Evolutionary conservation across 2,329 filamentous ascomycete species (phyloP), one percentile per base, ranked within the genome.

Genomic region (Fusarium vanettenii): DNA sequence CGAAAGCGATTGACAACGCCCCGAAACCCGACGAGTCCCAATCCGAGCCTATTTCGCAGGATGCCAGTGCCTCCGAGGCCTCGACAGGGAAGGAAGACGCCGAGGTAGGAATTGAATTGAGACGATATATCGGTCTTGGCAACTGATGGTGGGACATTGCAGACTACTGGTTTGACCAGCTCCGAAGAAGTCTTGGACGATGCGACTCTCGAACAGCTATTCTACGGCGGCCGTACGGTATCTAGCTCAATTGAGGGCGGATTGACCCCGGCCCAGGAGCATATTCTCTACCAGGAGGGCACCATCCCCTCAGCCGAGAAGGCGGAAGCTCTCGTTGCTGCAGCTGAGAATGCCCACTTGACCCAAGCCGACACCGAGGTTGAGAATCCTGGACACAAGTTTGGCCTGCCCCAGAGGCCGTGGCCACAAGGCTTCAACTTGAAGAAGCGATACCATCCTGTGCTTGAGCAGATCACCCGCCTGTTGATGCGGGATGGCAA

Each of bases 401-500:
- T 95, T 79, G 91, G 90, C 5, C 85, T 94, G 72, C 95, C 95
- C 1, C 85, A 87, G 39, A 85, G 92, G 66, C 91, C 93, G 8
- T 86, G 95, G 62, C 89, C 92, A 11, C 88, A 89, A 64, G 79
- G 86, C 33, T 87, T 80, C 88, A 94, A 84, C 84, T 85, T 96
- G 78, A 93, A 95, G 83, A 88, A 94, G 81, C 91, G 97, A 79
- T 97, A 98, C 81, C 93, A 98, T 81, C 91, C 94, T 2, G 88
- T 98, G 9, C 87, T 98, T 57, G 87, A 93, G 75, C 97, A 98
- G 86, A 88, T 98, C 78, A 98, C 95, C 20, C 95, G 95, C 81
- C 87, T 98, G 77, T 85, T 99, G 73, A 99, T 98, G 96, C 88
- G 88, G 78, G 90, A 98, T 84, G 97, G 97, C 78, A 97, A 98